Evolutionary conservation across 2,329 filamentous ascomycete genomes (phyloP).

Genomic region (Colletotrichum filicis): DNA sequence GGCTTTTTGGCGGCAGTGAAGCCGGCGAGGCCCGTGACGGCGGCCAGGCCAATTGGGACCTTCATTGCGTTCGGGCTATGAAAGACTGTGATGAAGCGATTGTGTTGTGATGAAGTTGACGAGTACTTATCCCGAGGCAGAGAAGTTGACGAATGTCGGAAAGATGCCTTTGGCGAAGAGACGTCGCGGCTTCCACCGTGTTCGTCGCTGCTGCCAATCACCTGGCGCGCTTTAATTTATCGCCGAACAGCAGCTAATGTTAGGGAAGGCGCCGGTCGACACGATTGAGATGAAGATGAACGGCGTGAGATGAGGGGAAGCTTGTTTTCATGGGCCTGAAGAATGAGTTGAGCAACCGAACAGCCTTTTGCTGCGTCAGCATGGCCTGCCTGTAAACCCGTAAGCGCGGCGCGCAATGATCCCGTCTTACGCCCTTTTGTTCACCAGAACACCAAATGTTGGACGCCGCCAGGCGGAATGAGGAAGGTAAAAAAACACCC

Average conservation of each 20-base stretch:
- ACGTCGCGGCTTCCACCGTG: neutral
- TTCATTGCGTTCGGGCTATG: neutral
- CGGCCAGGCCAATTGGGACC: neutral
- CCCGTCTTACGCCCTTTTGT: neutral
- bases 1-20: neutral
- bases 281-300: neutral
- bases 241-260: neutral
- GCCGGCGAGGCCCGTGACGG: conserved; percentile 1
- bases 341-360: neutral
- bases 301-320: neutral
- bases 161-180: neutral
- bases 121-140: neutral
- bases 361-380: conserved; percentile 16
- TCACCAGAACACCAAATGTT: neutral
- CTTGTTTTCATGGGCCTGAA: too few species aligned
- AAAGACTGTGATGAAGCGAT: neutral
- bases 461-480: neutral
- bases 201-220: neutral
- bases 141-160: neutral
- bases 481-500: conserved; percentile 1
- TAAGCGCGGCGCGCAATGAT: neutral
- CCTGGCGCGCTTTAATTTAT: neutral
- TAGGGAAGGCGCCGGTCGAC: neutral
- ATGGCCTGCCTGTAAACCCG: neutral
- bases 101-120: neutral